Base-by-base conservation (phyloP, 805 yeast species). In the Candida insectalens region DNA sequence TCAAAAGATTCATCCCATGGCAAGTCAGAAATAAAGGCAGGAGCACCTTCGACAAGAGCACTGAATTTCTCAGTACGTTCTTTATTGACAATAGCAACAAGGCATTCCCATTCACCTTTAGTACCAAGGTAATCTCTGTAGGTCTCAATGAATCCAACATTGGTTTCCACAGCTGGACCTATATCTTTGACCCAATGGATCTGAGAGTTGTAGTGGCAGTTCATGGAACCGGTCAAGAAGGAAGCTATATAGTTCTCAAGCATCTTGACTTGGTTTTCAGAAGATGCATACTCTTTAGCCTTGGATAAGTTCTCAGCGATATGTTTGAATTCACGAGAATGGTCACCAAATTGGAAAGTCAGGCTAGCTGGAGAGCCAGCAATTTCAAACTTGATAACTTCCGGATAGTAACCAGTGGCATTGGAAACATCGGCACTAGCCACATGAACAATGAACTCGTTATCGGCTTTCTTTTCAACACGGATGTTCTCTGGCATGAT, bases 121-220 rank as follows among this genome's bases (percentile, higher is more conserved):
- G 84, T 83, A 30, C 95, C 95, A 21, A 88, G 72, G 12, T 95
- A 94, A 53, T 84, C 96, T 57, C 96, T 70, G 60, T 85, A 85
- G 19, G 95, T 85, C 61, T 85, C 96, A 46, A 85, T 85, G 54
- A 85, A 85, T 0, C 96, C 96, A 46, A 85, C 73, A 53, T 85
- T 84, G 29, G 89, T 76, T 59, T 77, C 85, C 25, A 78, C 77
- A 10, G 62, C 62, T 9, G 96, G 96, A 1, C 83, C 79, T 34
- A 81, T 57, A 55, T 85, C 95, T 52, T 82, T 82, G 38, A 85
- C 94, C 95, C 96, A 85, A 38, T 71, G 66, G 35, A 77, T 72
- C 56, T 85, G 95, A 1, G 95, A 80, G 38, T 80, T 72, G 49
- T 81, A 81, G 57, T 85, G 95, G 8, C 88, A 83, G 42, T 76